A percentile compares a stretch with the other conserved stretches of the same genome.
Conservation (phyloP, 1,139 yeast species). For the Debaryomyces fabryi region DNA sequence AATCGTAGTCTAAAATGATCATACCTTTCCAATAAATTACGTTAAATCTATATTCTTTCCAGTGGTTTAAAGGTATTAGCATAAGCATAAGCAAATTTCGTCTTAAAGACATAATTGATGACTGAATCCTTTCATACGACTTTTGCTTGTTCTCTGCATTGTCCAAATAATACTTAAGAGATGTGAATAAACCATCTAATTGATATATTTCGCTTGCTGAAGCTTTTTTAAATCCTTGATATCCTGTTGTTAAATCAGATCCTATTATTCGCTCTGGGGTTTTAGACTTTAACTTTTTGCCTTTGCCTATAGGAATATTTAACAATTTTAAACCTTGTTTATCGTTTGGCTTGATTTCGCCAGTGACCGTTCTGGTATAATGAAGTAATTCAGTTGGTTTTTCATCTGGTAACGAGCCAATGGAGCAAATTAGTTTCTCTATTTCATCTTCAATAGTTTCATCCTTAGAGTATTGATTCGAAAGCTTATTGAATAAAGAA, state of each 20-base stretch:
- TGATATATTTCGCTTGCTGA: slow-evolving; percentile 18
- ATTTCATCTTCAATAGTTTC: not conserved
- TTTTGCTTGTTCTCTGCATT: slow-evolving; percentile 4
- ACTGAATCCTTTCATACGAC: slow-evolving; percentile 10
- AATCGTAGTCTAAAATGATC: slow-evolving; percentile 25
- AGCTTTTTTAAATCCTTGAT: slow-evolving; percentile 16
- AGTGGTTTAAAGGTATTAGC: slow-evolving; percentile 22
- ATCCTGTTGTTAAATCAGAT: slow-evolving; percentile 22
- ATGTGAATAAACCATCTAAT: slow-evolving; percentile 22
- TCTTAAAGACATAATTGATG: slow-evolving; percentile 23
- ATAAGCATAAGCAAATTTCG: slow-evolving; percentile 24
- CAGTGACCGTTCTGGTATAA: slow-evolving; percentile 14
- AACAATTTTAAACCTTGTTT: slow-evolving; percentile 15
- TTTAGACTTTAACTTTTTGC: slow-evolving; percentile 10
- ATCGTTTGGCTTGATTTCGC: slow-evolving; percentile 13
- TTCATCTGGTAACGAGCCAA: not conserved
- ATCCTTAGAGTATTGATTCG: not conserved
- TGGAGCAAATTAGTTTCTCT: not conserved
- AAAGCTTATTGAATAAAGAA: not conserved
- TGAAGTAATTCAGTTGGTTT: slow-evolving; percentile 11
- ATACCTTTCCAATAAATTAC: slow-evolving; percentile 24
- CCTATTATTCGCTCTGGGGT: slow-evolving; percentile 21
- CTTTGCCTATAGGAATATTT: slow-evolving; percentile 10
- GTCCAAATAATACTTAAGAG: slow-evolving; percentile 17
- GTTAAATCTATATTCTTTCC: slow-evolving; percentile 19